A percentile compares a stretch with the other conserved stretches of the same genome.
phyloP scores from a whole-genome alignment of 768 basidiomycete genomes.

The Mycena polygramma region DNA sequence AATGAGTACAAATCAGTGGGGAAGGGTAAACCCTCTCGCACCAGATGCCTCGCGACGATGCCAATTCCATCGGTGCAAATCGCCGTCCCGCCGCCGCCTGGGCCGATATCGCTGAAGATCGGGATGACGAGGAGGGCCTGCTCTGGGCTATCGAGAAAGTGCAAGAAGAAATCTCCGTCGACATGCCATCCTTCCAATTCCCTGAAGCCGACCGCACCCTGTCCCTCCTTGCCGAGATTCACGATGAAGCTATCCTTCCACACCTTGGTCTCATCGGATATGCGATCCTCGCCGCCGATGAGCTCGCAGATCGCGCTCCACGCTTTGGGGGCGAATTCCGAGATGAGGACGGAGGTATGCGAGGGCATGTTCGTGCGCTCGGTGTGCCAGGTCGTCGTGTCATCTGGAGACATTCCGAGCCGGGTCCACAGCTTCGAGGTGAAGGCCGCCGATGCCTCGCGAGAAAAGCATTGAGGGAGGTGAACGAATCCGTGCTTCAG shows the following conservation, averaged over 20 bases:
- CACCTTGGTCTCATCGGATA: slow-evolving; percentile 59
- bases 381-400: slow-evolving; percentile 67
- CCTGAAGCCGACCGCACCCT: slow-evolving; percentile 50
- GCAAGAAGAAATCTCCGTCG: slow-evolving; percentile 71
- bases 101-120: slow-evolving; percentile 68
- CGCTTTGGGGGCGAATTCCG: slow-evolving; percentile 67
- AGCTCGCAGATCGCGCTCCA: slow-evolving; percentile 74
- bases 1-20: neutral
- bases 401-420: slow-evolving; percentile 63
- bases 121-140: slow-evolving; percentile 75
- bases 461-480: slow-evolving; percentile 66
- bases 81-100: slow-evolving; percentile 69
- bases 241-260: slow-evolving; percentile 77
- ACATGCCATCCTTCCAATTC: slow-evolving; percentile 76
- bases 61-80: slow-evolving; percentile 70
- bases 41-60: slow-evolving; percentile 63
- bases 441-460: slow-evolving; percentile 63
- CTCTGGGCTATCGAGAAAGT: slow-evolving; percentile 76
- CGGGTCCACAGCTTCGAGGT: slow-evolving; percentile 66
- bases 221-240: slow-evolving; percentile 66
- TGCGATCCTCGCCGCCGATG: slow-evolving; percentile 70
- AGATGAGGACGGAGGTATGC: slow-evolving; percentile 60
- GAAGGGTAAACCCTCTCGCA: slow-evolving; percentile 25
- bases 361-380: slow-evolving; percentile 71
- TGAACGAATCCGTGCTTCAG: slow-evolving; percentile 68